Evolutionary conservation across 208 protist genomes (phyloP).

Genomic region (Leptomonas seymouri): DNA sequence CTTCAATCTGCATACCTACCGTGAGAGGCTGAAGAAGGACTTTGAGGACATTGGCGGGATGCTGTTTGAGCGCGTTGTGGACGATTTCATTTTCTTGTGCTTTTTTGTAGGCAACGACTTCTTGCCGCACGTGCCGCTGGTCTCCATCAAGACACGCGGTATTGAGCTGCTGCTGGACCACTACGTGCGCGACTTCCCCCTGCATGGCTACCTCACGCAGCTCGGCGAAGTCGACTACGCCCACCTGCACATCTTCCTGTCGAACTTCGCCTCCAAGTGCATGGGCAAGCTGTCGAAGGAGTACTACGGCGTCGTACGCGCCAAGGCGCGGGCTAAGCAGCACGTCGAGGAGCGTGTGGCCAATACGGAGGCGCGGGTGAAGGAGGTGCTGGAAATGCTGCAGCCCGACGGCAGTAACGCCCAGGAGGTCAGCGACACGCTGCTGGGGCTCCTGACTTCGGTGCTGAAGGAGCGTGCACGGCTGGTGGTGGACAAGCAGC

Average conservation of each 20-base stretch:
- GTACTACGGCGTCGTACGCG: constrained; percentile 61
- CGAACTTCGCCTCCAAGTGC: constrained; percentile 54
- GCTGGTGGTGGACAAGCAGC: constrained; percentile 69
- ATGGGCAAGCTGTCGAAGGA: constrained; percentile 61
- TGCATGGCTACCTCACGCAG: constrained; percentile 85
- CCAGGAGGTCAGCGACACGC: constrained; percentile 61
- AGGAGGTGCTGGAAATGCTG: constrained; percentile 34
- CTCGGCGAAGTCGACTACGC: constrained; percentile 84
- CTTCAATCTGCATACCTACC: constrained; percentile 83
- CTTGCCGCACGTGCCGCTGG: constrained; percentile 97
- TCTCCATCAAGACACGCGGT: constrained; percentile 98
- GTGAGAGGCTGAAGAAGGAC: constrained; percentile 70
- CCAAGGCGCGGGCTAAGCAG: constrained; percentile 70
- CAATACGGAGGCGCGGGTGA: constrained; percentile 39
- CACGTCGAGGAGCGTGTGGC: constrained; percentile 77
- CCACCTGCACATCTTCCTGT: constrained; percentile 64
- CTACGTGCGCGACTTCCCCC: constrained; percentile 76
- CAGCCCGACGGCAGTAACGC: constrained; percentile 42
- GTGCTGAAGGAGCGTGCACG: constrained; percentile 64
- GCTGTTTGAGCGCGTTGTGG: constrained; percentile 97
- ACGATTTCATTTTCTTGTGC: constrained; percentile 99
- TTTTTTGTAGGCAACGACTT: constrained; percentile 99
- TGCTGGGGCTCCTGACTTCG: constrained; percentile 48
- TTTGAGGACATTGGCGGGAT: constrained; percentile 83
- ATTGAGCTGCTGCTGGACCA: constrained; percentile 95